A percentile compares a stretch with the other conserved stretches of the same genome.
phyloP scores from a whole-genome alignment of 2,329 filamentous ascomycete genomes.

The Paradendryphiella salina region DNA sequence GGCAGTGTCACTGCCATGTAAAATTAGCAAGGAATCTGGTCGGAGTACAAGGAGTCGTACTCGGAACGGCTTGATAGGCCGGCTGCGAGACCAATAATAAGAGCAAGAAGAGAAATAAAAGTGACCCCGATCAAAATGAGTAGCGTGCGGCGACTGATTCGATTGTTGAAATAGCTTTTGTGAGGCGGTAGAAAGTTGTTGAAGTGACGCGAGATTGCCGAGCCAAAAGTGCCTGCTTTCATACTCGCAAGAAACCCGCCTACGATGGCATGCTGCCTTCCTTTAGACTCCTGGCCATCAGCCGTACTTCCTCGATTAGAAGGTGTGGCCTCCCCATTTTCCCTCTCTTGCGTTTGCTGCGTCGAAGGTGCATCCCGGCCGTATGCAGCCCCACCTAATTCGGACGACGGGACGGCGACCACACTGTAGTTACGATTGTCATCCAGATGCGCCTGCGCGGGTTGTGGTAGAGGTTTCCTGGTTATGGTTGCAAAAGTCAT shows the following conservation, averaged over 20 bases:
- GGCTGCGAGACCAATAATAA: constrained; percentile 51
- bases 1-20: constrained; percentile 41
- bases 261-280: constrained; percentile 7
- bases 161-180: constrained; percentile 47
- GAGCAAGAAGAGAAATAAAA: constrained; percentile 42
- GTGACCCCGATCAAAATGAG: constrained; percentile 41
- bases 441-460: constrained; percentile 25
- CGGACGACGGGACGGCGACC: constrained; percentile 7
- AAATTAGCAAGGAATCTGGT: constrained; percentile 11
- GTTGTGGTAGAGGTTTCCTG: constrained; percentile 29
- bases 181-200: constrained; percentile 46
- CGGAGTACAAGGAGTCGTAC: constrained; percentile 8
- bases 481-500: constrained; percentile 29
- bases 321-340: neutral
- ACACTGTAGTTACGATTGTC: constrained; percentile 1
- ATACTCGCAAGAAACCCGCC: constrained; percentile 12
- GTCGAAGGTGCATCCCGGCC: constrained; percentile 3
- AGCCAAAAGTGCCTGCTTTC: constrained; percentile 17
- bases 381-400: constrained; percentile 22
- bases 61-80: constrained; percentile 38
- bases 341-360: constrained; percentile 5
- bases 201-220: constrained; percentile 38
- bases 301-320: neutral
- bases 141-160: constrained; percentile 44
- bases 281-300: constrained; percentile 3